Evolutionary conservation across 805 yeast genomes (phyloP).

Genomic region (Saccharomycopsis lassenensis): DNA sequence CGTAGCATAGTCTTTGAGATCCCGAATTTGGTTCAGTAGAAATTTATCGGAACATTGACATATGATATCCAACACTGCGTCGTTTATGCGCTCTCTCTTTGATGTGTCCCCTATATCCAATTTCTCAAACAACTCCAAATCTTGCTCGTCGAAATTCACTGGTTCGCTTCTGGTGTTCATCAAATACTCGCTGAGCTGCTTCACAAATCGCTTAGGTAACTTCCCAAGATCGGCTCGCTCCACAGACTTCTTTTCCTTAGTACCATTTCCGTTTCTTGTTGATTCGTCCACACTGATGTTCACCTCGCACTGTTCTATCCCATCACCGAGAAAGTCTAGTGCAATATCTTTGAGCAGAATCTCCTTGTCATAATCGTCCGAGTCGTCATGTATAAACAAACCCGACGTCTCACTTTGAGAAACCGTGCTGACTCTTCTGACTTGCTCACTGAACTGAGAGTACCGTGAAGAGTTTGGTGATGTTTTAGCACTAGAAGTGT

Average conservation of each 20-base stretch:
- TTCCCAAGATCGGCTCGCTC: constrained; percentile 1
- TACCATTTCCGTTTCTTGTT: no score
- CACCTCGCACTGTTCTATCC: no score
- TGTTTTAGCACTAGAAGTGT: no score
- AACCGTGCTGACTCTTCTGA: no score
- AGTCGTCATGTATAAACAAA: constrained; percentile 8
- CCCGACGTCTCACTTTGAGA: constrained; percentile 9
- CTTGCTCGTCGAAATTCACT: constrained; percentile 1
- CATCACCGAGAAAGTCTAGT: not conserved
- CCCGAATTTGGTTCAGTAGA: constrained; percentile 10
- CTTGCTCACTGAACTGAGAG: no score
- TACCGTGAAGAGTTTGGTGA: no score
- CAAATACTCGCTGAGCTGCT: constrained; percentile 9
- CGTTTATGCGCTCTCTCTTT: not conserved
- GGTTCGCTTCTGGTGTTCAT: constrained; percentile 1
- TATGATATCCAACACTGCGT: constrained; percentile 1
- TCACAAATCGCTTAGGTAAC: constrained; percentile 9
- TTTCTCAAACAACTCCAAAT: constrained; percentile 1
- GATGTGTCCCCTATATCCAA: constrained; percentile 1
- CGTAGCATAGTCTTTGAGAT: constrained; percentile 7
- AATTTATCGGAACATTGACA: constrained; percentile 8
- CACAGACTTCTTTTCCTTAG: no score
- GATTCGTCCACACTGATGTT: no score
- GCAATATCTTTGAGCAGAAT: constrained; percentile 2
- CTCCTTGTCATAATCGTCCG: constrained; percentile 4